A percentile compares a stretch with the other conserved stretches of the same genome.
phyloP scores from a whole-genome alignment of 192 early-diverging fungal genomes.

The Coemansia sp. region DNA sequence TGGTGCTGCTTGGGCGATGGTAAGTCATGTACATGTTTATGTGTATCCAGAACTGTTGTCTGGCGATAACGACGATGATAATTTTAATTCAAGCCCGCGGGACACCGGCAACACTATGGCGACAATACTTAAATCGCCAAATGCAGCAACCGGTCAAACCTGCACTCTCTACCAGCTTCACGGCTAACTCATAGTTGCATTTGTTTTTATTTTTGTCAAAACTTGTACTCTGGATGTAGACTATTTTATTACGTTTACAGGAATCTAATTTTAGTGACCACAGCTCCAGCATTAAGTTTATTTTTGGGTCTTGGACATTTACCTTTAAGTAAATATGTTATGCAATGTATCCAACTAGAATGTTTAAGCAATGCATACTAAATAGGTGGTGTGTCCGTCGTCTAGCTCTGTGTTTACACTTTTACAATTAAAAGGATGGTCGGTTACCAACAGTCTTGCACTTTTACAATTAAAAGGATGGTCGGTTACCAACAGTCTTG shows the following conservation, averaged over 20 bases:
- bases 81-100: background rate
- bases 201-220: conserved; percentile 8
- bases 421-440: background rate
- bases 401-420: no score
- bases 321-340: no score
- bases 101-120: background rate
- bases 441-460: background rate
- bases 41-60: background rate
- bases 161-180: background rate
- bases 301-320: no score
- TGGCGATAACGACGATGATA: background rate
- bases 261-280: no score
- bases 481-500: background rate
- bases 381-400: no score
- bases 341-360: no score
- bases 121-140: conserved; percentile 25
- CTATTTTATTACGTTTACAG: background rate
- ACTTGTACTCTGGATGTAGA: background rate
- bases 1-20: conserved; percentile 28
- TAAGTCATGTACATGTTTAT: conserved; percentile 36
- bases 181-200: background rate
- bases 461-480: background rate
- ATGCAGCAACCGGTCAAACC: conserved; percentile 4
- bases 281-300: no score
- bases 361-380: no score